Conservation (phyloP, 78 protist genomes). For the Dictyostelium intermedium region DNA sequence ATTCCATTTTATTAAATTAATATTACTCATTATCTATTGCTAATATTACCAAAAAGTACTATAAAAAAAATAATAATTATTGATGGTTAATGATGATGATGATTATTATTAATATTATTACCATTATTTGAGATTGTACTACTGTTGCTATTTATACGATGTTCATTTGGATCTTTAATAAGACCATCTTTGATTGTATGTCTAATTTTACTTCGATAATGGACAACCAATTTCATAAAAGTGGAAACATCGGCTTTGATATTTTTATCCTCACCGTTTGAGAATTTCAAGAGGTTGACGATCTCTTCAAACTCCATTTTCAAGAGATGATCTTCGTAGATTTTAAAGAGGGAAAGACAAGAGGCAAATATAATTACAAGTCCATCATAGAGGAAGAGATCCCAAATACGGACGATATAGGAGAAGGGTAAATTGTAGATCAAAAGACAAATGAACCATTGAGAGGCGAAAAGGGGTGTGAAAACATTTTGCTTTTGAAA, state of each 20-base stretch:
- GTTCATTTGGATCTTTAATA: slow-evolving; percentile 40
- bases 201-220: slow-evolving; percentile 52
- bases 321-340: slow-evolving; percentile 67
- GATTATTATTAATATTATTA: slow-evolving; percentile 6
- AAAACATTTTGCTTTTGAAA: slow-evolving; percentile 54
- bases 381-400: slow-evolving; percentile 84
- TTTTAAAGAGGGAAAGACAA: slow-evolving; percentile 49
- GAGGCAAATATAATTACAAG: slow-evolving; percentile 68
- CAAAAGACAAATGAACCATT: slow-evolving; percentile 78
- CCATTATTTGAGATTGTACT: slow-evolving; percentile 13
- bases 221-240: slow-evolving; percentile 63
- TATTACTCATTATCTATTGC: background rate
- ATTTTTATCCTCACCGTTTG: slow-evolving; percentile 35
- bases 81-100: too few species aligned
- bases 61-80: too few species aligned
- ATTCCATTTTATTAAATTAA: background rate
- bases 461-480: slow-evolving; percentile 55
- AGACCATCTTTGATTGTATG: slow-evolving; percentile 41
- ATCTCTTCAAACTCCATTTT: slow-evolving; percentile 74
- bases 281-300: slow-evolving; percentile 22
- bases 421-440: slow-evolving; percentile 82
- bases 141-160: background rate
- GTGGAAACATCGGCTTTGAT: background rate
- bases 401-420: slow-evolving; percentile 84
- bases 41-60: background rate